Base-by-base conservation (phyloP, 192 early-diverging fungal genomes). In the Rhizophagus sp. region DNA sequence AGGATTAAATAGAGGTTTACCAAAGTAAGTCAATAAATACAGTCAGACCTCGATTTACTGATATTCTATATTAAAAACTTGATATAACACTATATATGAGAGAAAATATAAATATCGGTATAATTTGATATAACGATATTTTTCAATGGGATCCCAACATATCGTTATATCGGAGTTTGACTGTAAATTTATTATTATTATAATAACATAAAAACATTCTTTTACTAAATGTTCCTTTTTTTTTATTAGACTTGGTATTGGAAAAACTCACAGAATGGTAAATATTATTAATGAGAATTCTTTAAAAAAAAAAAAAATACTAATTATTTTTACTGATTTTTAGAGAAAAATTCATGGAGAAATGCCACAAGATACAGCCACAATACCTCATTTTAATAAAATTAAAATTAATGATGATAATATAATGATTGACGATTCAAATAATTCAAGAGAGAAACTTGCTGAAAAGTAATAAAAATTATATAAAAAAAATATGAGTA, bases 1-100 rank as follows among this genome's bases (percentile, higher is more conserved):
- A 79, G 96, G 96, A 0, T 82, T 99, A 63, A 96, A 99, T 81
- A 88, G 91, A 50, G 97, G 97, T 0, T 81, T 95, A 78, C 95
- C 97, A 22, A 89, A 90, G 82, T 79, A 79, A 69, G 75, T 27
- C 9, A 34, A 47, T n/a, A 36, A 44, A 63, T 77, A 8, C 30
- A 30, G 30, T 30, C 30, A 30, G 30, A 30, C 1, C 30, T 30
- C 30, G 1, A 30, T 30, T 1, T 30, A 30, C 30, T 30, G 30
- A 30, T 30, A 30, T 30, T 30, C 30, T 30, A 30, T 1, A 30
- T 30, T 30, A 30, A 30, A 30, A 30, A 30, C 30, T n/a, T n/a
- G 30, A 30, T 30, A 30, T 30, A 30, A n/a, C n/a, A n/a, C n/a
- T n/a, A n/a, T 30, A 30, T 30, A 30, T 30, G 30, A 30, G 30